Evolutionary conservation across 192 early-diverging fungal genomes (phyloP), one percentile per base, ranked within the genome.

Genomic region (Rhizophagus clarus): DNA sequence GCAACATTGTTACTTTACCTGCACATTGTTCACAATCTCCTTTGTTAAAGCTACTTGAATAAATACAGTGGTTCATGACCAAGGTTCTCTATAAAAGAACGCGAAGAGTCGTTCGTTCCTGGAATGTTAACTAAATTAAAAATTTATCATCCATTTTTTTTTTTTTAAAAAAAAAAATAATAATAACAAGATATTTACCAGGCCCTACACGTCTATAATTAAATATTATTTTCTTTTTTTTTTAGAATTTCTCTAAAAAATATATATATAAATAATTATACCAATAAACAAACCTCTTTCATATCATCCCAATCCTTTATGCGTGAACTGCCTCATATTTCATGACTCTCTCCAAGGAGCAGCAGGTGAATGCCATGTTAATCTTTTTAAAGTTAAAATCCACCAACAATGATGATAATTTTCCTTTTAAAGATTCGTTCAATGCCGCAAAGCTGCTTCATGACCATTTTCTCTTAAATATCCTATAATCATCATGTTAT

Each of bases 291-390:
- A 92, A 87, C 83, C 95, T 91, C 81, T 97, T n/a, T 95, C 77
- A 98, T 82, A 72, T 95, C 93, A 69, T 92, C 83, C 90, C 94
- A 95, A 26, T 91, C 89, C 71, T 88, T 87, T 62, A 98, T 90
- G 94, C 90, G 81, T 98, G 97, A 7, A 98, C 97, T 0, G 95
- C 92, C 82, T 98, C 97, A 82, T 97, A 96, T 72, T 93, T 84
- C 29, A 88, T 89, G 24, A 96, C 93, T 85, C 95, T 96, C 82
- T 97, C 96, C 17, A 97, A 86, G 3, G 95, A 29, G 83, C 86
- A 2, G 94, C 95, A 10, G 94, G 91, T 10, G 91, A 92, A 77
- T 90, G 88, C 96, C 96, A 97, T 1, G 94, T 95, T 12, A 97
- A 87, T 47, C 94, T 87, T 64, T 94, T 92, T 22, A 97, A 87